Base-by-base conservation (phyloP, 257 asterid genomes). In the Agastache rugosa region DNA sequence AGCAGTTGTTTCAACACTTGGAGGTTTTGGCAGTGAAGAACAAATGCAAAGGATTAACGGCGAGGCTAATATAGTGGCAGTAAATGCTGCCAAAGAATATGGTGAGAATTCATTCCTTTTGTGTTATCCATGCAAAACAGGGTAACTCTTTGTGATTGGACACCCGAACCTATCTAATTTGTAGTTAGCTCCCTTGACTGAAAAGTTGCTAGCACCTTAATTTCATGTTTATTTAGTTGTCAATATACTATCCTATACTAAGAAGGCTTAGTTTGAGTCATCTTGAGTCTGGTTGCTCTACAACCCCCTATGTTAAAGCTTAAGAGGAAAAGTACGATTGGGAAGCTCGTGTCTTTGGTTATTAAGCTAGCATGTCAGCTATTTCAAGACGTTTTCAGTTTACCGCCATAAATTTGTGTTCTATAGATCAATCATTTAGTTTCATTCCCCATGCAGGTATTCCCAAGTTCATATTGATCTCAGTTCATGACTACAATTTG, bases 21-120 rank as follows among this genome's bases (percentile, higher is more conserved):
- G 99, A 79, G 99, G 99, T 65, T 86, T 95, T 84, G 99, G 99
- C 72, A 90, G 89, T 42, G 97, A 95, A 71, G 98, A 92, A 67
- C 96, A 92, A 75, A 95, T 95, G 99, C 86, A 74, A 74, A 89
- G 99, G 82, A 92, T 95, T 67, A 92, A 95, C n/a, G 98, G 98
- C 45, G 99, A 95, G 81, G 98, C 99, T 45, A 95, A 95, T 83
- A 80, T 92, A 27, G 96, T 89, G 54, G 93, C 99, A 68, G 96
- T 95, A 31, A 89, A 87, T 88, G 89, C 97, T 76, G 98, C 97
- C 59, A 95, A 92, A 87, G 94, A 92, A 14, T 89, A 45, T 76
- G 99, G 99, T 95, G 78, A 77, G 91, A 10, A 79, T 25, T 74
- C 75, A 17, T 53, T 58, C 17, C 37, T 11, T 41, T 59, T 4